phyloP scores from a whole-genome alignment of 164 flowering plant species.

The Tetrastigma voinierianum region DNA sequence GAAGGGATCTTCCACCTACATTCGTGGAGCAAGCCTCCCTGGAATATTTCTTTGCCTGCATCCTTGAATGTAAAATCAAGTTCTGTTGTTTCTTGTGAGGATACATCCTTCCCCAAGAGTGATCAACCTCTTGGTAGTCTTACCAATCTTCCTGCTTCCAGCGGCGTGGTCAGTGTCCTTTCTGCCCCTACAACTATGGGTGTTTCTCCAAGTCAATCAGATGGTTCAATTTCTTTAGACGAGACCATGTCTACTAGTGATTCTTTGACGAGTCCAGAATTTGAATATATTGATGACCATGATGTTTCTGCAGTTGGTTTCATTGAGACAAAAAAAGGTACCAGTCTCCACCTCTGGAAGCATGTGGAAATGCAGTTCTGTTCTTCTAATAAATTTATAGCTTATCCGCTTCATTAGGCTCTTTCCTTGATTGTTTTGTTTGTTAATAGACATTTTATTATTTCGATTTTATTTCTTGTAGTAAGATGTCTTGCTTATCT shows the following conservation, averaged over 20 bases:
- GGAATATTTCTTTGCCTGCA: conserved; percentile 22
- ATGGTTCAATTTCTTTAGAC: conserved; percentile 59
- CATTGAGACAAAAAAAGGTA: conserved; percentile 50
- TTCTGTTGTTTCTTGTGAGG: conserved; percentile 13
- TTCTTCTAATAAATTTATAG: not conserved
- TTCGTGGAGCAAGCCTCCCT: conserved; percentile 16
- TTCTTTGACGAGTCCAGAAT: conserved; percentile 69
- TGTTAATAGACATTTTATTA: no score
- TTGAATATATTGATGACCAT: conserved; percentile 62
- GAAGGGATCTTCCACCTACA: conserved; percentile 34
- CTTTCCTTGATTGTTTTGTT: no score
- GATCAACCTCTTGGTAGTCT: conserved; percentile 17
- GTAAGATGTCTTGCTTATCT: no score
- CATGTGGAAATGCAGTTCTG: conserved; percentile 41
- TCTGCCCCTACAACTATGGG: conserved; percentile 9
- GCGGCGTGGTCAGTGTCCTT: conserved; percentile 8
- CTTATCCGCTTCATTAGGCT: not conserved
- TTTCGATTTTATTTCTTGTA: no score
- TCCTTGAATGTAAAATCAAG: conserved; percentile 28
- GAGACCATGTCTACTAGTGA: conserved; percentile 75
- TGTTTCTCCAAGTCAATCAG: conserved; percentile 48
- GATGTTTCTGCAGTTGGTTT: conserved; percentile 41
- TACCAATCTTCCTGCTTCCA: conserved; percentile 20
- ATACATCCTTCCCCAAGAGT: conserved; percentile 20
- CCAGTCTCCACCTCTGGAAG: conserved; percentile 49